Percentiles rank a stretch among this genome's conserved stretches.
Evolutionary conservation across 148 eudicot species (phyloP).

Genomic region (Beta vulgaris): DNA sequence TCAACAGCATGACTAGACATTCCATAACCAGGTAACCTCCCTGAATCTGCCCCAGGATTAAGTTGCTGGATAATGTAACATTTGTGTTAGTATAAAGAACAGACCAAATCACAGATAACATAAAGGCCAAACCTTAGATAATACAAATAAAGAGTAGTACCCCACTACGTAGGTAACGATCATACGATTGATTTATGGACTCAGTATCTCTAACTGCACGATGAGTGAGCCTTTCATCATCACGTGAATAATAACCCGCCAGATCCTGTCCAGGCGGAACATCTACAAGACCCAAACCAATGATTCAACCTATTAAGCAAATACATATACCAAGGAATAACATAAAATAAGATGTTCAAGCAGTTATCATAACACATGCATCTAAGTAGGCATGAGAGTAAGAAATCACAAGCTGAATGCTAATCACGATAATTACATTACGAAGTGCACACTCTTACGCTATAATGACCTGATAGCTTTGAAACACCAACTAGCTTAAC

Average conservation of each 20-base stretch:
- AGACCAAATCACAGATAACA: background rate
- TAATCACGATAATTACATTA: background rate
- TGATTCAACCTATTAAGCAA: slow-evolving; percentile 4
- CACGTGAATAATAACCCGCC: slow-evolving; percentile 50
- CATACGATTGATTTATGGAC: slow-evolving; percentile 66
- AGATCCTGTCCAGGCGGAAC: slow-evolving; percentile 54
- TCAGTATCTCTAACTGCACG: slow-evolving; percentile 60
- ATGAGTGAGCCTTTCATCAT: slow-evolving; percentile 43
- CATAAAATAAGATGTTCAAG: background rate
- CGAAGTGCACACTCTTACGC: background rate
- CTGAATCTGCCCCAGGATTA: slow-evolving; percentile 51
- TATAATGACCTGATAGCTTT: background rate
- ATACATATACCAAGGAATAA: background rate
- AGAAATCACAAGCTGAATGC: background rate
- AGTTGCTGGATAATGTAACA: slow-evolving; percentile 44
- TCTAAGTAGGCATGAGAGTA: too few species aligned
- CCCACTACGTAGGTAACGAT: slow-evolving; percentile 55
- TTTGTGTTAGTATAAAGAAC: slow-evolving; percentile 17
- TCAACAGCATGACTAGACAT: slow-evolving; percentile 39
- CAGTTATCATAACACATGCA: background rate
- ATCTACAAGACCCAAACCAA: slow-evolving; percentile 37
- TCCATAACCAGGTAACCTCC: slow-evolving; percentile 50
- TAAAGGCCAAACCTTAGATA: background rate
- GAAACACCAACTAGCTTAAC: background rate
- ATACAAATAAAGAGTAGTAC: slow-evolving; percentile 30